Evolutionary conservation across 306 rosid genomes (phyloP), one percentile per base, ranked within the genome.

Genomic region (Medicago arabica): DNA sequence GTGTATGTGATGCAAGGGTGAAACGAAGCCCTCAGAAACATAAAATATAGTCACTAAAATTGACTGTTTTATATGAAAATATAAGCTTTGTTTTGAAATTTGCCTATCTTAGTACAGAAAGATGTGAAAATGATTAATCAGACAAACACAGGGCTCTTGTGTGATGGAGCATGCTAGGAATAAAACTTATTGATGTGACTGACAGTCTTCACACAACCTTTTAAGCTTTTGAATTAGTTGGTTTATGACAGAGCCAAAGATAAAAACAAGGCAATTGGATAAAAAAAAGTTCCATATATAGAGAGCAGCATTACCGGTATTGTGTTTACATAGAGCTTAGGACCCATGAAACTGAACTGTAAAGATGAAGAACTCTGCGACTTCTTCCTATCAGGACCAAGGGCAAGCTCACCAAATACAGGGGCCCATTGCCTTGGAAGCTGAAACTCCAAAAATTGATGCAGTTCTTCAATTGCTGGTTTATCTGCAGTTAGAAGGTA

Each of bases 341-440:
- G 97, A 66, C 97, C 97, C 97, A 92, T 84, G 71, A 92, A 84
- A 84, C 97, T 92, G 83, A 92, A 87, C 84, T 87, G 93, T 81
- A 92, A 83, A 59, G 97, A 85, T 23, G 97, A 85, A 71, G 83
- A 68, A 67, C 82, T 82, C 74, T 81, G 89, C 25, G 76, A 83
- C 81, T 80, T 88, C 81, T 80, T 88, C 85, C 85, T 86, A 65
- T 88, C 89, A 75, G 96, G 96, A 63, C 96, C 97, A 78, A 92
- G 90, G 59, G 93, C 76, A 67, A 92, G 91, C 88, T 92, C 93
- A 60, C 97, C 97, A 74, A 90, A 90, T 64, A 85, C 89, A 7
- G 97, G 96, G 46, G 96, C 96, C 93, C 96, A 90, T 67, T 90
- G 93, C 85, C 89, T 85, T 63, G 96, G 93, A 83, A 90, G 93